These are phyloP conservation scores for Dryas octopetala DNA, from an alignment of 306 rosid genomes.

Conservation along the genomic window DNA sequence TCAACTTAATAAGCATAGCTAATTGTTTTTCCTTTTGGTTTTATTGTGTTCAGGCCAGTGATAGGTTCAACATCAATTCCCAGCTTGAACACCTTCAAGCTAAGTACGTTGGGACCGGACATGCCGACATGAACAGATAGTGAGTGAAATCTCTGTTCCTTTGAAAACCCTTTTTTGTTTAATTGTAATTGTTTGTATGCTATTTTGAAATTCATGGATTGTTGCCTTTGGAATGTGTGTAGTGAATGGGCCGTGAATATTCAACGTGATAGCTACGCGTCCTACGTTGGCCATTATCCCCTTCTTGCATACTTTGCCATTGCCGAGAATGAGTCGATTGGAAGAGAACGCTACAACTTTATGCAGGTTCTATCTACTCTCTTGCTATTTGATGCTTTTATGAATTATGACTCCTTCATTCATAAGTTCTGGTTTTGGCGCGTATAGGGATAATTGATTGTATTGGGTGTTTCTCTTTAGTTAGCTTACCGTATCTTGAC, in stretches of 20 bases:
- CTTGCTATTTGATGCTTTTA: not conserved
- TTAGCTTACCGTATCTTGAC: not conserved
- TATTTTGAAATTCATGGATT: conserved; percentile 5
- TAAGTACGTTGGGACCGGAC: conserved; percentile 94
- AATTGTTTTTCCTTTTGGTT: not conserved
- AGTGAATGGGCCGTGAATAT: conserved; percentile 97
- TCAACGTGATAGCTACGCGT: conserved; percentile 97
- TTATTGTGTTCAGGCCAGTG: conserved; percentile 67
- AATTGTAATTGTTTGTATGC: not conserved
- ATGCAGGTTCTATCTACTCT: conserved; percentile 62
- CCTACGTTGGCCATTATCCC: conserved; percentile 87
- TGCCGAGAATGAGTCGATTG: conserved; percentile 95
- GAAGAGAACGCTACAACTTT: conserved; percentile 85
- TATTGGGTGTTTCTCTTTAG: not conserved
- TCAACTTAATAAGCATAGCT: not conserved
- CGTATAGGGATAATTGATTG: not conserved
- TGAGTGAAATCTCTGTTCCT: conserved; percentile 26
- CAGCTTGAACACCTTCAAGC: conserved; percentile 95
- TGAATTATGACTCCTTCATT: not conserved
- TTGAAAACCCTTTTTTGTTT: not conserved
- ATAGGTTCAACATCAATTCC: conserved; percentile 94
- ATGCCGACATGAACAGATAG: conserved; percentile 91
- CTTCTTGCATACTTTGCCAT: conserved; percentile 69
- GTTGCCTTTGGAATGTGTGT: conserved; percentile 4
- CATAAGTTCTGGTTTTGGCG: too few species aligned